A percentile compares a stretch with the other conserved stretches of the same genome.
Conservation (phyloP, 2,329 filamentous ascomycete genomes). For the Seiridium cupressi region DNA sequence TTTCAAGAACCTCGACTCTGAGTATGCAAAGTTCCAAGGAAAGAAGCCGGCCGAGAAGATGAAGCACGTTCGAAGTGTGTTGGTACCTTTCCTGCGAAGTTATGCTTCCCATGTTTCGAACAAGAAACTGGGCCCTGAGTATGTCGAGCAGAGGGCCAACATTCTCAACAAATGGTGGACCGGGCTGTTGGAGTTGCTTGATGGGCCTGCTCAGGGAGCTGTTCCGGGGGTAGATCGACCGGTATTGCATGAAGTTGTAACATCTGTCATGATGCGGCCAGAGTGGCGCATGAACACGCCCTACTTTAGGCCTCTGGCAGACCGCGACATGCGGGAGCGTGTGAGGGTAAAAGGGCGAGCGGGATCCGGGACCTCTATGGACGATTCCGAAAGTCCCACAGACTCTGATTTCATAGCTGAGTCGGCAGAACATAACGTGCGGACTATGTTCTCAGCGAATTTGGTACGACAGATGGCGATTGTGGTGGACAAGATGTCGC, state of each 20-base stretch:
- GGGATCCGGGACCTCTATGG: constrained; percentile 55
- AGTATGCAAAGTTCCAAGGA: constrained; percentile 57
- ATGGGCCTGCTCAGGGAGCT: constrained; percentile 62
- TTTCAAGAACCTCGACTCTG: constrained; percentile 54
- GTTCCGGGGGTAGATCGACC: constrained; percentile 84
- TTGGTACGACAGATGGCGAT: constrained; percentile 80
- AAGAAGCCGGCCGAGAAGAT: constrained; percentile 75
- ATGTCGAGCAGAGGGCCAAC: constrained; percentile 74
- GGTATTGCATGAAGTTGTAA: constrained; percentile 73
- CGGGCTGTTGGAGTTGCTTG: constrained; percentile 76
- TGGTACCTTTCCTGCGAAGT: constrained; percentile 75
- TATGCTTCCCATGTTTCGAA: constrained; percentile 69
- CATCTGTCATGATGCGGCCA: constrained; percentile 80
- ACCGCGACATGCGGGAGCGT: constrained; percentile 49
- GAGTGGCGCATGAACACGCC: constrained; percentile 81
- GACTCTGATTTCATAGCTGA: constrained; percentile 45
- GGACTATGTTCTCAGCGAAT: constrained; percentile 82
- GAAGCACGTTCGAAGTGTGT: constrained; percentile 66
- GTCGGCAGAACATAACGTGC: constrained; percentile 84
- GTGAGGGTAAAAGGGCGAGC: constrained; percentile 45
- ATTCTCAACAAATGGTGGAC: constrained; percentile 93
- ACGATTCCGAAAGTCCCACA: constrained; percentile 63
- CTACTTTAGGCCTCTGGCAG: constrained; percentile 60
- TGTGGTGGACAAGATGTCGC: constrained; percentile 85
- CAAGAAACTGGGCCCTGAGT: constrained; percentile 66